phyloP scores from a whole-genome alignment of 495 filamentous ascomycete species.

The Podospora tetraspora region DNA sequence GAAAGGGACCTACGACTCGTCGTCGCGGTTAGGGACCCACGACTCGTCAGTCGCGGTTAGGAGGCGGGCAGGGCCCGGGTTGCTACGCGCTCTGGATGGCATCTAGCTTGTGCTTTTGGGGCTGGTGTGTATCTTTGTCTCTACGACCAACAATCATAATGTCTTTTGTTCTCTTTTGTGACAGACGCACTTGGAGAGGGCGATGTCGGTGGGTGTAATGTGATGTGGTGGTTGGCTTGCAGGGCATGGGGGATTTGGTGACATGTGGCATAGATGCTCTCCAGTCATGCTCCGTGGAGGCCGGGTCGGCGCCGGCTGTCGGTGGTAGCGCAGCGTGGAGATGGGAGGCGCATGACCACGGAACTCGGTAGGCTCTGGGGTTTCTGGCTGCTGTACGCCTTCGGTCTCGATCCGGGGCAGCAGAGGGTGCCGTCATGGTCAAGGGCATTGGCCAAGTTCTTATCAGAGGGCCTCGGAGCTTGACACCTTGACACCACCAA shows the following conservation, averaged over 20 bases:
- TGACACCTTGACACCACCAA: not conserved
- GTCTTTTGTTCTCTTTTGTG: conserved; percentile 4
- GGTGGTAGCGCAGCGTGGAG: not conserved
- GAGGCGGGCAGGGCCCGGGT: not conserved
- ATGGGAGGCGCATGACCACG: not conserved
- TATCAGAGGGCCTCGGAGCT: not conserved
- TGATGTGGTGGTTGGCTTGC: not conserved
- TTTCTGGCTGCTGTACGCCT: not conserved
- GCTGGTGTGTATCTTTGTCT: conserved; percentile 5
- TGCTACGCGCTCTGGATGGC: not conserved
- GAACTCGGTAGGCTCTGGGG: not conserved
- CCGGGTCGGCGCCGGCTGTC: not conserved
- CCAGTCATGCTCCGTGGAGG: not conserved
- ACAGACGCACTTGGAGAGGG: not conserved
- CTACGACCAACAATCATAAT: conserved; percentile 18
- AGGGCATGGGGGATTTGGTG: not conserved
- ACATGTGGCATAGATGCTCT: not conserved
- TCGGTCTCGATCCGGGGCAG: not conserved
- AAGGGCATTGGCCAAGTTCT: not conserved
- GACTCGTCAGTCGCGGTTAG: conserved; percentile 22
- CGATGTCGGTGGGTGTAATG: not conserved
- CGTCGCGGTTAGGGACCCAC: conserved; percentile 49
- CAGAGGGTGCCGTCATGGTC: not conserved
- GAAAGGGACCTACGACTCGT: conserved; percentile 50
- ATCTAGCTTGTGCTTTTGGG: conserved; percentile 10